phyloP scores from a whole-genome alignment of 2,329 filamentous ascomycete species.

The Corynespora cassiicola region DNA sequence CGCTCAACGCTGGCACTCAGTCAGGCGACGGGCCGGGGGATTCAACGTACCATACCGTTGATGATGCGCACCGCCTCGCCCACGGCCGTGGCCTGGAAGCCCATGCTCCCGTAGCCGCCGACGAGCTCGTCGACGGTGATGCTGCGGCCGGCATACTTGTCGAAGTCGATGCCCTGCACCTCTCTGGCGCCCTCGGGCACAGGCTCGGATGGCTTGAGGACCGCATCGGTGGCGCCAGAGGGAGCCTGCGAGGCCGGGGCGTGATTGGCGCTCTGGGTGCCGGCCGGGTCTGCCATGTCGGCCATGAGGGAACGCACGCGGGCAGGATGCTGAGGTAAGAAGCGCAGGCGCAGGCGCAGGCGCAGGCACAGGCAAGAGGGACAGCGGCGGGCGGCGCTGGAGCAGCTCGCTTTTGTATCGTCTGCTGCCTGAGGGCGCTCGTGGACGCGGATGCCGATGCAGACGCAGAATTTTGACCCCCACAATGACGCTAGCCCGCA shows the following conservation, averaged over 20 bases:
- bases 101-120: constrained; percentile 83
- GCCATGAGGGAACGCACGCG: too few relatives aligned
- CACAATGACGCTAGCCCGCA: too few relatives aligned
- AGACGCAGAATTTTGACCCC: too few relatives aligned
- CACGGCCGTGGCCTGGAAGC: constrained; percentile 81
- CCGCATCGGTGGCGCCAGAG: constrained; percentile 70
- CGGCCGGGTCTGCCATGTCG: not conserved
- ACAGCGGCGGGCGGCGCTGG: too few relatives aligned
- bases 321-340: too few relatives aligned
- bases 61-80: constrained; percentile 90
- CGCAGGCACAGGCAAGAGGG: too few relatives aligned
- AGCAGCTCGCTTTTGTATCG: too few relatives aligned
- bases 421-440: too few relatives aligned
- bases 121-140: constrained; percentile 88
- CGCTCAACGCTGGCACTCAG: constrained; percentile 24
- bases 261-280: constrained; percentile 21
- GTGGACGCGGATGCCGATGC: too few relatives aligned
- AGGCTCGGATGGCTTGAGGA: constrained; percentile 82
- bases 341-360: too few relatives aligned
- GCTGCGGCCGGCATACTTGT: constrained; percentile 74
- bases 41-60: constrained; percentile 80
- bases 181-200: constrained; percentile 79
- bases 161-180: constrained; percentile 92
- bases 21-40: constrained; percentile 16
- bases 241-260: constrained; percentile 41